Base-by-base conservation (phyloP, 129 eudicot species). In the Lactuca saligna region DNA sequence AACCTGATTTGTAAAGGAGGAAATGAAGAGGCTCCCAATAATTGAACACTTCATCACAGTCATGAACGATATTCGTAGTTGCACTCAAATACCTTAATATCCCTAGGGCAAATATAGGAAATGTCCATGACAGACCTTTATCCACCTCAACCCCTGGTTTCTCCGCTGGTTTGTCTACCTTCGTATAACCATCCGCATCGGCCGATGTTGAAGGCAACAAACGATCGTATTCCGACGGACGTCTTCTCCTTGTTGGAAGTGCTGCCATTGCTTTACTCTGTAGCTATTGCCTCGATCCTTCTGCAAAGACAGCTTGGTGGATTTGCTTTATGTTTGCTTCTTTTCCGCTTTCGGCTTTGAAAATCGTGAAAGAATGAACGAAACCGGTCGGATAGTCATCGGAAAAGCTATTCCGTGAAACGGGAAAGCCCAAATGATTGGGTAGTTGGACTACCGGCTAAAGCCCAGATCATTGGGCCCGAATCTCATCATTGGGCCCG, bases 11-110 rank as follows among this genome's bases (percentile, higher is more conserved):
- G 77, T 84, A 93, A 38, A 93, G 89, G 14, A 93, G 76, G 68
- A 66, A 93, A 71, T 93, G 98, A 32, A 93, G 92, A 58, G 98
- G 98, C 86, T 93, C 98, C 98, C 98, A 93, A 56, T 93, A 93
- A 81, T 93, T 93, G 75, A 89, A 93, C 11, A 89, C 97, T 80
- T 93, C 98, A 60, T 93, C 98, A 76, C 98, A 93, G 66, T 93
- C 98, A 57, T 93, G 98, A 41, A 93, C 78, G 33, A 93, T 89
- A 68, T 93, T 93, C 0, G 98, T 82, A 39, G 97, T 82, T 2
- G 98, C 98, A 75, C 98, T 93, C 90, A 89, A 69, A 71, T 89
- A 87, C 62, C 97, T 72, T 17, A 93, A 77, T 60, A 93, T 15
- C 8, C 88, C 96, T 65, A 93, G 83, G 20, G 86, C 73, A 29